Base-by-base conservation (phyloP, 73 alveolate genomes). In the Paramecium sexaurelia region DNA sequence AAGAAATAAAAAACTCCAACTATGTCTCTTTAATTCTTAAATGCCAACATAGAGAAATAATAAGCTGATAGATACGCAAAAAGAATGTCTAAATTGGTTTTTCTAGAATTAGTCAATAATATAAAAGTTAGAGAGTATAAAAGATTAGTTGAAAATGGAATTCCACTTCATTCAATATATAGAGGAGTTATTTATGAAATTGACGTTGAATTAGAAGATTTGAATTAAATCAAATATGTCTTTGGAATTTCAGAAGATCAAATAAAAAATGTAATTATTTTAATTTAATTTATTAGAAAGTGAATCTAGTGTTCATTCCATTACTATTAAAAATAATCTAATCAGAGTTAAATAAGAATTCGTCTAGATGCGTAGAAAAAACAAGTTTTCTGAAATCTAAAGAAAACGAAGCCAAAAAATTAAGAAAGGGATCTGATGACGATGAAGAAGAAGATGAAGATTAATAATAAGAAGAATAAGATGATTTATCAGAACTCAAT, bases 1-100 rank as follows among this genome's bases (percentile, higher is more conserved):
- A 95, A 97, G 26, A 96, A 96, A 85, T 94, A 96, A 55, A 96
- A 98, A 89, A 98, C 99, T 41, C 99, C 99, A 17, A 90, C 91
- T 22, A 98, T 98, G 99, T 93, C 94, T 13, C 92, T 98, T 22
- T 96, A 98, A 45, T 87, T 98, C 68, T 61, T 75, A 39, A 95
- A 96, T 47, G 92, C 92, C 24, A 82, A 78, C 55, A 82, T 84
- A 19, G 66, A 87, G 41, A 91, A 84, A 61, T 96, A 89, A 40
- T 96, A 95, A 92, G 97, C 97, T 40, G 96, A 98, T 84, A 94
- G 87, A 94, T 92, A 95, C 66, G 98, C 98, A 32, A 96, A 97
- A 85, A 93, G 95, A 71, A 95, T 97, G 92, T 94, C 95, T 85
- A 97, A 96, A 84, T 69, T 97, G 55, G 94, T 90, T 69, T 92